A percentile compares a stretch with the other conserved stretches of the same genome.
Conservation (phyloP, 768 basidiomycete genomes). For the Russula griseocarnosa region DNA sequence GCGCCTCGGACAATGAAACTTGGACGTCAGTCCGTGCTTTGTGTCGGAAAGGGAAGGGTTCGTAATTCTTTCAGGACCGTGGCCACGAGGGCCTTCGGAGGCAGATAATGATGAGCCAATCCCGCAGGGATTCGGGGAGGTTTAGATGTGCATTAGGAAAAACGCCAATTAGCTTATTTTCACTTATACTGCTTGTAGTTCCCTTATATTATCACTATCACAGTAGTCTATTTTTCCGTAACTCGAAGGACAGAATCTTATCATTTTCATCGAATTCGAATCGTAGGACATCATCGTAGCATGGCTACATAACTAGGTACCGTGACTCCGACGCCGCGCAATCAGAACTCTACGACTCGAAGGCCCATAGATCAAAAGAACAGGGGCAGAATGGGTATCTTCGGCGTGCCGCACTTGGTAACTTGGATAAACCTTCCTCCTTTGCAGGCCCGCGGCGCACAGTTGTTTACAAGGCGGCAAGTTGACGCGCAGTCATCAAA, state of each 20-base stretch:
- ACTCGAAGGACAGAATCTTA: not conserved
- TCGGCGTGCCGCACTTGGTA: not conserved
- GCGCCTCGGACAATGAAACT: not conserved
- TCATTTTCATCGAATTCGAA: not conserved
- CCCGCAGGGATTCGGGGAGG: not conserved
- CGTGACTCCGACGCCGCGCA: not conserved
- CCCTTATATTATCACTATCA: slow-evolving; percentile 23
- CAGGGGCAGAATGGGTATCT: not conserved
- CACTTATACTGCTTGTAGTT: slow-evolving; percentile 16
- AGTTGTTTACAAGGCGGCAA: too few relatives aligned
- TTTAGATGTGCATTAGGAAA: slow-evolving; percentile 7
- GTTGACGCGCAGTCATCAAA: not conserved
- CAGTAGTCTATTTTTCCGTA: slow-evolving; percentile 5
- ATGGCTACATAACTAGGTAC: not conserved
- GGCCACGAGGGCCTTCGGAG: not conserved
- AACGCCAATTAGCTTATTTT: slow-evolving; percentile 16
- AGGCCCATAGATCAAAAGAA: not conserved
- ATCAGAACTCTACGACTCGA: not conserved
- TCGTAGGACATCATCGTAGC: too few relatives aligned
- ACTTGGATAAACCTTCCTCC: not conserved
- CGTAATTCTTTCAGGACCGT: not conserved
- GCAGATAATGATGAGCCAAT: not conserved
- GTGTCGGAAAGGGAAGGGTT: not conserved
- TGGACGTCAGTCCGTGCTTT: not conserved
- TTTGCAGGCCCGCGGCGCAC: not conserved